These are phyloP conservation scores for Lachnellula willkommii DNA, from an alignment of 2,329 filamentous ascomycete genomes.

Conservation along the genomic window DNA sequence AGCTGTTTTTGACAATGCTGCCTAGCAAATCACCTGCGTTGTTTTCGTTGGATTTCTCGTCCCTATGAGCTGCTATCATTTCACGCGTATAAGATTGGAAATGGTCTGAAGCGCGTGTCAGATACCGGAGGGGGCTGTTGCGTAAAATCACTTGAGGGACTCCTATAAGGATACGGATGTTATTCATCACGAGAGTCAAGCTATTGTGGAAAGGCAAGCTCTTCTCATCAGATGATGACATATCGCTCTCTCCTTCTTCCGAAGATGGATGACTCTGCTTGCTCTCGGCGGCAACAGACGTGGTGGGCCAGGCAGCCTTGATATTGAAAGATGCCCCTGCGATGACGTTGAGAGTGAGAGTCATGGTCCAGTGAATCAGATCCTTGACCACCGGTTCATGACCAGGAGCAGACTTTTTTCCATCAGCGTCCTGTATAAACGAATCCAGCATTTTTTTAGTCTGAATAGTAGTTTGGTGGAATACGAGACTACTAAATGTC, in stretches of 20 bases:
- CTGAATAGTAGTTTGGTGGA: constrained; percentile 32
- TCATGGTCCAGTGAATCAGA: constrained; percentile 40
- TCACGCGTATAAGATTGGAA: constrained; percentile 15
- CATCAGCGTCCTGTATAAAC: constrained; percentile 18
- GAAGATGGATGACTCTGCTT: not conserved
- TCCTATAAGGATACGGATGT: constrained; percentile 7
- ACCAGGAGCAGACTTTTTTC: constrained; percentile 3
- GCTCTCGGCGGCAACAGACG: constrained; percentile 9
- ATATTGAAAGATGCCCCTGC: constrained; percentile 43
- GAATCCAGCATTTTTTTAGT: constrained; percentile 30
- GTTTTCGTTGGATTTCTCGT: constrained; percentile 16
- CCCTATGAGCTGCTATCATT: constrained; percentile 10
- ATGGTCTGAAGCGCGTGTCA: constrained; percentile 5
- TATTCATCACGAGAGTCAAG: constrained; percentile 10
- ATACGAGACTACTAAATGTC: constrained; percentile 33
- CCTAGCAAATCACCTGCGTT: constrained; percentile 30
- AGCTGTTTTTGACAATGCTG: constrained; percentile 13
- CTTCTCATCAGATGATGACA: not conserved
- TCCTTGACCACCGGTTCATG: constrained; percentile 15
- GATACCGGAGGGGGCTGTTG: constrained; percentile 4
- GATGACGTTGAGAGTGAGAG: constrained; percentile 46
- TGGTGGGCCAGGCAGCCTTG: constrained; percentile 13
- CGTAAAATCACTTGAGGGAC: constrained; percentile 10
- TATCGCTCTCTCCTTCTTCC: not conserved
- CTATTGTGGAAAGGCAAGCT: constrained; percentile 7